Evolutionary conservation across 768 basidiomycete genomes (phyloP), one percentile per base, ranked within the genome.

Genomic region (Leucocoprinus sp.): DNA sequence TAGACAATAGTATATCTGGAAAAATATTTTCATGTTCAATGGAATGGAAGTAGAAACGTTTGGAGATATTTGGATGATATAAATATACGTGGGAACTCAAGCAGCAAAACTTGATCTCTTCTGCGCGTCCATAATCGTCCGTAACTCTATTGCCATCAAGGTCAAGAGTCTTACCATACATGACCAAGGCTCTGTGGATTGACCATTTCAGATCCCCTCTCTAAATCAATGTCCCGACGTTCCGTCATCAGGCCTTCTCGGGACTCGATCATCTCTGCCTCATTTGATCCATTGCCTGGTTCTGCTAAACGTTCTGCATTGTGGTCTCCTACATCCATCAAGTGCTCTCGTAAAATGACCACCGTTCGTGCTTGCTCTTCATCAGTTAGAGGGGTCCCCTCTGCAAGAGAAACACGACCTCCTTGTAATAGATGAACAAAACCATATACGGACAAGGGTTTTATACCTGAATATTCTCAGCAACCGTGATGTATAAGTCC

Each of bases 1-100:
- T 35, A 38, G 7, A 12, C 15, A 14, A 18, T 5, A 36, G 17
- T 18, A 52, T 28, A 12, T 33, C 18, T 24, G 38, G 26, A 4
- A 53, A 50, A 18, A n/a, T n/a, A 5, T 37, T 8, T 4, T 37
- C 7, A 5, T 37, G 35, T 23, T 53, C 12, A n/a, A 37, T 31
- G 14, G 31, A 11, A n/a, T 8, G n/a, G 14, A n/a, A 3, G 6
- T n/a, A n/a, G n/a, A n/a, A n/a, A n/a, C n/a, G n/a, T n/a, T n/a
- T n/a, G n/a, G 31, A 31, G 14, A 14, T 31, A n/a, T n/a, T n/a
- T n/a, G 31, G 31, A n/a, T 4, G n/a, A 28, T 28, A 28, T 4
- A 31, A n/a, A 31, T 4, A 8, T 5, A n/a, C 14, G 4, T 31
- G 31, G 31, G n/a, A 14, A 31, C n/a, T n/a, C 4, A 12, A 12